phyloP scores from a whole-genome alignment of 306 rosid genomes.

The Cercis canadensis region DNA sequence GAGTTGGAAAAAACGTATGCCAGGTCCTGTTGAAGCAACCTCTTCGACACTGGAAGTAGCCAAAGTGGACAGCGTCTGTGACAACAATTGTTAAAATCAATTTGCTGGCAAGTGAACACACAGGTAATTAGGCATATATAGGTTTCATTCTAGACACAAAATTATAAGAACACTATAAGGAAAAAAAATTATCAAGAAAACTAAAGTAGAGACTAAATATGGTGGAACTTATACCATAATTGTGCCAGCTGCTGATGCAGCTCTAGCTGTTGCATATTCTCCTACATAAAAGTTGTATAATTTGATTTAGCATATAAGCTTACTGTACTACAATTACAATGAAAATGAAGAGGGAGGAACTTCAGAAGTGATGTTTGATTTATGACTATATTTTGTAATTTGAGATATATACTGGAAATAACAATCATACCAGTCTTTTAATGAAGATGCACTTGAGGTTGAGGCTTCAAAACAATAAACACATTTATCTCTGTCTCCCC shows the following conservation, averaged over 20 bases:
- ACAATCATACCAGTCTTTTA: too few relatives aligned
- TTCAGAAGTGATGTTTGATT: too few relatives aligned
- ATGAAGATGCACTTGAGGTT: too few relatives aligned
- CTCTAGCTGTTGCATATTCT: slow-evolving; percentile 89
- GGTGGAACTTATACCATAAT: slow-evolving; percentile 70
- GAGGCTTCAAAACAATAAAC: too few relatives aligned
- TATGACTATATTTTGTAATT: too few relatives aligned
- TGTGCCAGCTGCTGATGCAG: slow-evolving; percentile 88
- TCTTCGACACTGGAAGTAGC: slow-evolving; percentile 93
- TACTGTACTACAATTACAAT: too few relatives aligned
- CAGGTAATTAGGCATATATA: slow-evolving; percentile 10
- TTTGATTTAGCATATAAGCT: too few relatives aligned
- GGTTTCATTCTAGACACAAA: slow-evolving; percentile 17
- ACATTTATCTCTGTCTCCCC: too few relatives aligned
- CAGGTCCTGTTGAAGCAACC: slow-evolving; percentile 98
- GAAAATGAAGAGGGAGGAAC: too few relatives aligned
- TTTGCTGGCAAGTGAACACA: slow-evolving; percentile 20
- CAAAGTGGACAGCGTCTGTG: slow-evolving; percentile 87
- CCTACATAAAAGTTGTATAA: too few relatives aligned
- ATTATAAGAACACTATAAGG: slow-evolving; percentile 10
- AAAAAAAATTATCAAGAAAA: background rate
- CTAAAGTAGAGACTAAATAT: background rate
- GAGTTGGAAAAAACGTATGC: slow-evolving; percentile 92
- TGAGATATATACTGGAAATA: too few relatives aligned
- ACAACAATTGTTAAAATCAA: slow-evolving; percentile 28